Conservation (phyloP, 179 eudicot species). For the Silene vulgaris region DNA sequence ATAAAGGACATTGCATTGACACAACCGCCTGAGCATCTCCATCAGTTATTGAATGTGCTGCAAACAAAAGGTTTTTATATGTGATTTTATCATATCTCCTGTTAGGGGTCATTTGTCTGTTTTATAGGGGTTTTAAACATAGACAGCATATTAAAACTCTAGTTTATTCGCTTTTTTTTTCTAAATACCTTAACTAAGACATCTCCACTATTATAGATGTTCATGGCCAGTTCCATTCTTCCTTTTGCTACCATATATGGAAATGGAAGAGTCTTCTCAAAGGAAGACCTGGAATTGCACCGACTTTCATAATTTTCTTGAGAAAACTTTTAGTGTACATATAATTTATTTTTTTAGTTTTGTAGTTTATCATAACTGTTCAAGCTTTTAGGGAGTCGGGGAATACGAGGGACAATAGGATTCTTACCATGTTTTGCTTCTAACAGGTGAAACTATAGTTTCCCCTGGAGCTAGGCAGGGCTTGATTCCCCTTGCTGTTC, state of each 20-base stretch:
- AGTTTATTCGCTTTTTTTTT: not conserved
- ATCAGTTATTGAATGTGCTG: conserved; percentile 68
- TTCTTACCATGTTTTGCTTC: conserved; percentile 15
- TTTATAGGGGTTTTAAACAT: not conserved
- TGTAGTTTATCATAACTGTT: not conserved
- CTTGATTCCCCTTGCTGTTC: conserved; percentile 72
- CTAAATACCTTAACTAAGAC: not conserved
- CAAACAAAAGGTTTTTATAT: conserved; percentile 62
- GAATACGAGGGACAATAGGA: not conserved
- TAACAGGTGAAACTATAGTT: conserved; percentile 60
- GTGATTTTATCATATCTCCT: not conserved
- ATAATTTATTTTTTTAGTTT: not conserved
- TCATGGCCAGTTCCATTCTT: no score
- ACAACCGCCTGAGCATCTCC: conserved; percentile 76
- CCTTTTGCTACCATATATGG: not conserved
- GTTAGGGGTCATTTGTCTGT: not conserved
- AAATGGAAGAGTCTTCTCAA: not conserved
- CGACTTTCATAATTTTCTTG: not conserved
- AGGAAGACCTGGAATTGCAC: not conserved
- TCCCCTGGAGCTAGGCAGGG: conserved; percentile 82
- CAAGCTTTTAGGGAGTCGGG: not conserved
- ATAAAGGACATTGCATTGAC: conserved; percentile 75
- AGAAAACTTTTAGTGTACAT: not conserved
- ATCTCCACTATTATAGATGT: not conserved
- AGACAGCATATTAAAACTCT: not conserved